phyloP scores from a whole-genome alignment of 768 basidiomycete genomes.

The Phaeotremella skinneri region DNA sequence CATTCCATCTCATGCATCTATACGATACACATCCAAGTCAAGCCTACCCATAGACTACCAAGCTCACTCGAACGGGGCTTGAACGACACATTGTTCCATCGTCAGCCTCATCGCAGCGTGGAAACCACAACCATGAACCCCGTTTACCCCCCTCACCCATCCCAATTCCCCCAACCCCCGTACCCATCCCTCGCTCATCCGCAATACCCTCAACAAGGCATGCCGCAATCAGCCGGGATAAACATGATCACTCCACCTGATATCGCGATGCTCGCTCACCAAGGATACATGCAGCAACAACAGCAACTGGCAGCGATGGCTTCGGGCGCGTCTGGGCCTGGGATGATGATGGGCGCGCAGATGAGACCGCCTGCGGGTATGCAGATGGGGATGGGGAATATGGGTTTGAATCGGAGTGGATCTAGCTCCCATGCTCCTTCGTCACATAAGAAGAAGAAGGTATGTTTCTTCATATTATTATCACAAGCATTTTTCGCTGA shows the following conservation, averaged over 20 bases:
- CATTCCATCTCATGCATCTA: too few species aligned
- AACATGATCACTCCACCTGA: constrained; percentile 23
- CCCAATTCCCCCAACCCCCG: neutral
- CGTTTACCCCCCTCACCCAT: neutral
- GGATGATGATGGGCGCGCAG: constrained; percentile 7
- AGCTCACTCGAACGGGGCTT: too few species aligned
- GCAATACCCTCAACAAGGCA: neutral
- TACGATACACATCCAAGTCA: too few species aligned
- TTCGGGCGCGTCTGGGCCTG: constrained; percentile 3
- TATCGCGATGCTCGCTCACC: constrained; percentile 27
- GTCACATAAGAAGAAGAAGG: constrained; percentile 13
- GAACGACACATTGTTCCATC: too few species aligned
- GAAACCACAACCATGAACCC: neutral
- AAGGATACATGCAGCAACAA: constrained; percentile 27
- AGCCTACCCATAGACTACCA: too few species aligned
- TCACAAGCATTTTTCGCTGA: too few species aligned
- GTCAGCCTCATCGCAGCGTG: neutral
- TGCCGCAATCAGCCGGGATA: neutral
- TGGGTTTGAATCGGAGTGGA: neutral
- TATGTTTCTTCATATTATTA: too few species aligned
- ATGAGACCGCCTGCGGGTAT: constrained; percentile 6
- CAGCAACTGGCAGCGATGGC: constrained; percentile 23
- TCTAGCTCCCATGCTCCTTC: neutral
- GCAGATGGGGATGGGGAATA: constrained; percentile 7
- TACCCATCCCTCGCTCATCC: neutral